phyloP scores from a whole-genome alignment of 1,139 yeast genomes.

The Taphrina flavorubra region DNA sequence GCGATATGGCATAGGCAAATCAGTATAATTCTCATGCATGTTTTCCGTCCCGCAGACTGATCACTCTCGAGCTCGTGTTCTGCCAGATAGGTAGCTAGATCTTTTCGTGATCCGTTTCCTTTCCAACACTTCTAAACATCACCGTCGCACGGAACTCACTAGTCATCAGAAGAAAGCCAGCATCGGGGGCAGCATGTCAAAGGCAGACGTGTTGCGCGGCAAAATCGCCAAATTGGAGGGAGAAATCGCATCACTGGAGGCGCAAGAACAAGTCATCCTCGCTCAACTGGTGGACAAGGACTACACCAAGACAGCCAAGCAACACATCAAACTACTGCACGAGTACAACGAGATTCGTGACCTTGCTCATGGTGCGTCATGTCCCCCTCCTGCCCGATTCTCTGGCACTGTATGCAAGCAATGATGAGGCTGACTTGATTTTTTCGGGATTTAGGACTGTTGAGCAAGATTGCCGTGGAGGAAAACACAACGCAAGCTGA shows the following conservation, averaged over 20 bases:
- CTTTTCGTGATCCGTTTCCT: too few relatives aligned
- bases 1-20: constrained; percentile 4
- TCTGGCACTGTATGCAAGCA: background rate
- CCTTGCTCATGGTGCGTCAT: constrained; percentile 51
- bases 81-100: too few relatives aligned
- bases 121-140: too few relatives aligned
- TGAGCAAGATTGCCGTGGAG: constrained; percentile 60
- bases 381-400: too few relatives aligned
- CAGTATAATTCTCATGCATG: too few relatives aligned
- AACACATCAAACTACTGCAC: constrained; percentile 56
- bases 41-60: too few relatives aligned
- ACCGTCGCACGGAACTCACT: too few relatives aligned
- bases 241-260: constrained; percentile 64
- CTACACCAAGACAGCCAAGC: constrained; percentile 52
- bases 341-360: constrained; percentile 61
- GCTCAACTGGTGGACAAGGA: constrained; percentile 12
- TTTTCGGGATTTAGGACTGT: constrained; percentile 53
- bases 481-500: constrained; percentile 56
- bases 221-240: constrained; percentile 62
- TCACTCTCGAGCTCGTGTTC: too few relatives aligned
- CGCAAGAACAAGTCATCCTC: constrained; percentile 53
- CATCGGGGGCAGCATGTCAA: background rate
- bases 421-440: background rate
- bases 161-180: too few relatives aligned
- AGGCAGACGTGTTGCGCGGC: constrained; percentile 47